Percentiles rank a stretch among this genome's conserved stretches.
Evolutionary conservation across 495 filamentous ascomycete genomes (phyloP).

Genomic region (Lepidopterella palustris): DNA sequence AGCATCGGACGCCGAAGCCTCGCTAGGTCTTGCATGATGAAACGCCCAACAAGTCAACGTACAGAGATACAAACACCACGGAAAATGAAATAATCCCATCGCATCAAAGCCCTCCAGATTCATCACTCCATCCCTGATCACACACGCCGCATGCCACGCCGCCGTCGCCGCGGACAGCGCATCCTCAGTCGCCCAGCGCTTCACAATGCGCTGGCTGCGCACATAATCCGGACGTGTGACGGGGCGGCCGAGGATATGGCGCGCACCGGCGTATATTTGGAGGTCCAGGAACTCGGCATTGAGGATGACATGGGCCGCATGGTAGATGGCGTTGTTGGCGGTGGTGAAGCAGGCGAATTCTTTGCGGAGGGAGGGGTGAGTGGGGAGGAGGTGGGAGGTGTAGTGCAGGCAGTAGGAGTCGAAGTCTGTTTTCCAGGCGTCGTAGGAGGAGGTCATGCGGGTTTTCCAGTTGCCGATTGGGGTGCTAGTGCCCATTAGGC

Average conservation of each 20-base stretch:
- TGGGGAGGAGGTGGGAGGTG: constrained; percentile 7
- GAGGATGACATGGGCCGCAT: constrained; percentile 45
- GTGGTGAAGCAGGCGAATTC: constrained; percentile 41
- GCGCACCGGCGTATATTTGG: constrained; percentile 50
- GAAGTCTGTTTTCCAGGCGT: constrained; percentile 50
- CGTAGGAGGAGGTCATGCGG: constrained; percentile 46
- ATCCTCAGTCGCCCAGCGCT: constrained; percentile 36
- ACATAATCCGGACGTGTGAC: constrained; percentile 43
- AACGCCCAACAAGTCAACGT: constrained; percentile 50
- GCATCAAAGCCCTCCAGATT: constrained; percentile 44
- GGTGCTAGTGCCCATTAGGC: constrained; percentile 35
- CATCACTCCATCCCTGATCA: constrained; percentile 44
- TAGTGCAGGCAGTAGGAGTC: constrained; percentile 40
- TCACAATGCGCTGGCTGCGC: constrained; percentile 41
- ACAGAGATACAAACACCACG: constrained; percentile 52
- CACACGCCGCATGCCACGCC: constrained; percentile 44
- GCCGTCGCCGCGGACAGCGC: constrained; percentile 27
- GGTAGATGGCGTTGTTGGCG: constrained; percentile 45
- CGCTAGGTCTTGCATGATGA: constrained; percentile 31
- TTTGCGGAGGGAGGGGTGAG: constrained; percentile 6
- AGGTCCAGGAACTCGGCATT: constrained; percentile 50
- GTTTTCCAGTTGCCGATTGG: constrained; percentile 43
- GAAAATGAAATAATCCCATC: constrained; percentile 49
- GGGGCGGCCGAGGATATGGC: constrained; percentile 45
- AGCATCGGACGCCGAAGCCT: too few species aligned